Conservation (phyloP, 140 eudicot species). For the Oenanthe javanica region DNA sequence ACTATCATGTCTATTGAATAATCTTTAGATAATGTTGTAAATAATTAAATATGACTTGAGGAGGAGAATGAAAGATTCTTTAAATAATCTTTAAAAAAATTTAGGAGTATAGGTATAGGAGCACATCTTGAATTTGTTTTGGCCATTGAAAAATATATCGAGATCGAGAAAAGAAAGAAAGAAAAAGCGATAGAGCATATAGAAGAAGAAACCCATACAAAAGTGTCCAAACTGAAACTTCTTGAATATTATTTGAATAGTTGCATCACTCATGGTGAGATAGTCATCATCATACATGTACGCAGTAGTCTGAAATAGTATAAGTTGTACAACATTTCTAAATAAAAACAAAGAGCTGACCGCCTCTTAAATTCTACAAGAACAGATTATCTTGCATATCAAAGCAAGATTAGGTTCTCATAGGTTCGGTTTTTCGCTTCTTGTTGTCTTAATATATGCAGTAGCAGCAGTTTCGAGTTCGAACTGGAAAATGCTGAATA, state of each 20-base stretch:
- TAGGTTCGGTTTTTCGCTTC: background rate
- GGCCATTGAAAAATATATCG: background rate
- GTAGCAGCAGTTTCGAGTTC: conserved; percentile 14
- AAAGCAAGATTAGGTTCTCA: conserved; percentile 3
- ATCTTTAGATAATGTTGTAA: background rate
- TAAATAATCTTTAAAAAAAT: no score
- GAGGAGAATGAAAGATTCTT: background rate
- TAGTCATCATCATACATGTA: background rate
- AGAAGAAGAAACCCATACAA: conserved; percentile 1
- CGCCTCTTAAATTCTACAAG: background rate
- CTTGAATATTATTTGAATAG: conserved; percentile 9
- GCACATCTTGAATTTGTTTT: background rate
- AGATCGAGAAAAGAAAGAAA: background rate
- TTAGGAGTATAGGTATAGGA: background rate
- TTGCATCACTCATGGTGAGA: conserved; percentile 5
- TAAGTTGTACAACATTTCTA: background rate
- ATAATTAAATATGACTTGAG: background rate
- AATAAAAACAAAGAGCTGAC: background rate
- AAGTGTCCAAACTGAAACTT: conserved; percentile 8
- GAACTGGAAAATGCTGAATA: conserved; percentile 13
- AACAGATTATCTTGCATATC: conserved; percentile 1
- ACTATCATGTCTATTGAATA: background rate
- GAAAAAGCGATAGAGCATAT: background rate
- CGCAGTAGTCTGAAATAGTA: conserved; percentile 2
- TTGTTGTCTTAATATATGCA: conserved; percentile 11